Evolutionary conservation across 2,329 filamentous ascomycete genomes (phyloP), one percentile per base, ranked within the genome.

Genomic region (Aspergillus quadrilineatus): DNA sequence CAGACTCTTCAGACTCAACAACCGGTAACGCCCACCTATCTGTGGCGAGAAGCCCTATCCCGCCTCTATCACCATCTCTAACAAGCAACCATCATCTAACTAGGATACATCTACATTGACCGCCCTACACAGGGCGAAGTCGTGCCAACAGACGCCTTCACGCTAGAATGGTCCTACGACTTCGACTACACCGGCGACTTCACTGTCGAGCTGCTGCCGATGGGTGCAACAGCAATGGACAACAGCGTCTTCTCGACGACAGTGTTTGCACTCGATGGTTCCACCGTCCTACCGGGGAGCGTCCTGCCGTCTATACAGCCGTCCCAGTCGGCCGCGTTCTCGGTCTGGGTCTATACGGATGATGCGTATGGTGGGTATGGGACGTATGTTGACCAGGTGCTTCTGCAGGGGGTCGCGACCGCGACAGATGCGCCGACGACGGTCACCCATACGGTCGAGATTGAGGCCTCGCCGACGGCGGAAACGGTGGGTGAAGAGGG

Each of bases 91-190:
- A 34, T 34, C 7, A 34, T 12, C 32, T 5, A 6, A 34, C 32
- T 3, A 34, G 32, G 32, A 6, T 8, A 7, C 2, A 34, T 34
- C 32, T 34, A 12, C 7, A 34, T 34, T 12, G 32, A 34, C 32
- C 7, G 7, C 2, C 74, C 85, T 0, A 77, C 82, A 17, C 76
- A 80, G 9, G 90, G 90, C 7, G 75, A 77, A 4, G 86, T 29
- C 42, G 22, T 44, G 7, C 22, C 8, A 10, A 4, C 42, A 8
- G 26, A 29, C 22, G 26, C 8, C 22, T 29, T 44, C 42, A 29
- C 42, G n/a, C 4, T 44, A 10, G 26, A 44, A 44, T 44, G 42
- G 42, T 5, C 2, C 0, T 44, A 29, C 42, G 12, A 28, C 10
- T 44, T 12, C 22, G 14, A 29, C 42, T 44, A 44, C 42, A 14